These are phyloP conservation scores for Tolypocladium tropicale DNA, from an alignment of 2,329 filamentous ascomycete genomes.

Conservation along the genomic window DNA sequence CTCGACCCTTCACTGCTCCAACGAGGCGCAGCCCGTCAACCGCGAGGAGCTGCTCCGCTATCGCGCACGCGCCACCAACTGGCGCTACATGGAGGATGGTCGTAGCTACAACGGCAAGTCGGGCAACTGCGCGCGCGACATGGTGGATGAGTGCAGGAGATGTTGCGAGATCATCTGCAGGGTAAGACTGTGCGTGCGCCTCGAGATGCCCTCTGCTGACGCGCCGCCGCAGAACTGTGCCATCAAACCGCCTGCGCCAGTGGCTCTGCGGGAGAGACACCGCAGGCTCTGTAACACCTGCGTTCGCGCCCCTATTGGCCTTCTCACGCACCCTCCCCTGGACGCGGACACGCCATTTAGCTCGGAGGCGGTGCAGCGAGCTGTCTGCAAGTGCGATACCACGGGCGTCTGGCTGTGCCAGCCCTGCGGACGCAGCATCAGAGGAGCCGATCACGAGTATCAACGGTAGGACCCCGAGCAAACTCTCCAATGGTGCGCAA, in stretches of 20 bases:
- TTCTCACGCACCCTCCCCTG: constrained; percentile 35
- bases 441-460: constrained; percentile 48
- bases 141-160: constrained; percentile 73
- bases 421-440: constrained; percentile 66
- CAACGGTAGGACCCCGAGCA: constrained; percentile 32
- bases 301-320: constrained; percentile 56
- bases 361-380: constrained; percentile 45
- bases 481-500: not conserved
- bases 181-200: constrained; percentile 37
- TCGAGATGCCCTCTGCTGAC: constrained; percentile 3
- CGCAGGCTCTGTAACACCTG: constrained; percentile 73
- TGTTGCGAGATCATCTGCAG: constrained; percentile 73
- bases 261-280: constrained; percentile 61
- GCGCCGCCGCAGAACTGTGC: constrained; percentile 65
- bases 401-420: constrained; percentile 74
- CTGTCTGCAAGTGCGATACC: constrained; percentile 40
- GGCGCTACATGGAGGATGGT: constrained; percentile 48
- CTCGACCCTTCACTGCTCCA: constrained; percentile 69
- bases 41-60: constrained; percentile 47
- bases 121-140: constrained; percentile 72
- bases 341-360: constrained; percentile 35
- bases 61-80: constrained; percentile 44
- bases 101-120: constrained; percentile 54
- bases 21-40: constrained; percentile 51
- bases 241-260: constrained; percentile 65